Percentiles rank a stretch among this genome's conserved stretches.
phyloP scores from a whole-genome alignment of 371 early-diverging fungal species.

The Mortierella polycephala region DNA sequence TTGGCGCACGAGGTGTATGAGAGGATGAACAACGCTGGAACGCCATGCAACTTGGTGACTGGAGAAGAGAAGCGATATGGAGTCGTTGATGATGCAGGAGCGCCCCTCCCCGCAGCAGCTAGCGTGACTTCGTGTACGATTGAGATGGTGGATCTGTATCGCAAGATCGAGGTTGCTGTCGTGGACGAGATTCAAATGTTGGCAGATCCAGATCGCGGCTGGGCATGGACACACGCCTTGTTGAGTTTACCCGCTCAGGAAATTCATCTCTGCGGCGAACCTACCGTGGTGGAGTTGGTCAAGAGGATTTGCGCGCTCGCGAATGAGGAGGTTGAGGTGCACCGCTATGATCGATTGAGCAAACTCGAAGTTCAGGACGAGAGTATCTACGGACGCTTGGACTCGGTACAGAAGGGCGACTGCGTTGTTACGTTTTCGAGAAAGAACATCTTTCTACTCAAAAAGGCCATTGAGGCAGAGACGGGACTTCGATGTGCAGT shows the following conservation, averaged over 20 bases:
- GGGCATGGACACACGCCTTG: constrained; percentile 96
- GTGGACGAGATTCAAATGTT: constrained; percentile 98
- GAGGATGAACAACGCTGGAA: constrained; percentile 78
- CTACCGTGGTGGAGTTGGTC: constrained; percentile 86
- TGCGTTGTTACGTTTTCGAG: constrained; percentile 92
- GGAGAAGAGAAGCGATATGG: constrained; percentile 90
- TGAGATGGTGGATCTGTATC: constrained; percentile 85
- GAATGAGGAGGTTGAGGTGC: constrained; percentile 84
- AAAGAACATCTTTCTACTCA: constrained; percentile 78
- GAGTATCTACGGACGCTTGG: constrained; percentile 68
- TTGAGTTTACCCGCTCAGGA: constrained; percentile 85
- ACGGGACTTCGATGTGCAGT: constrained; percentile 89
- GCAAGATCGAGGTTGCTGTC: constrained; percentile 86
- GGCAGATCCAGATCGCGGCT: constrained; percentile 86
- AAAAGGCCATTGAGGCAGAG: constrained; percentile 77
- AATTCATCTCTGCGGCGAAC: constrained; percentile 95
- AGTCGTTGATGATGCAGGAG: constrained; percentile 29
- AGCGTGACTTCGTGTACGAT: constrained; percentile 81
- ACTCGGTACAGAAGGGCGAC: constrained; percentile 81
- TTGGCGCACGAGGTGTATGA: constrained; percentile 95
- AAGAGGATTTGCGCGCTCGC: constrained; percentile 74
- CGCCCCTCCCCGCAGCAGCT: constrained; percentile 47
- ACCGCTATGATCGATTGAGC: constrained; percentile 84
- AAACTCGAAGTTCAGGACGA: constrained; percentile 64
- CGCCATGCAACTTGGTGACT: constrained; percentile 87